phyloP scores from a whole-genome alignment of 495 filamentous ascomycete species.

The Neurospora hispaniola region DNA sequence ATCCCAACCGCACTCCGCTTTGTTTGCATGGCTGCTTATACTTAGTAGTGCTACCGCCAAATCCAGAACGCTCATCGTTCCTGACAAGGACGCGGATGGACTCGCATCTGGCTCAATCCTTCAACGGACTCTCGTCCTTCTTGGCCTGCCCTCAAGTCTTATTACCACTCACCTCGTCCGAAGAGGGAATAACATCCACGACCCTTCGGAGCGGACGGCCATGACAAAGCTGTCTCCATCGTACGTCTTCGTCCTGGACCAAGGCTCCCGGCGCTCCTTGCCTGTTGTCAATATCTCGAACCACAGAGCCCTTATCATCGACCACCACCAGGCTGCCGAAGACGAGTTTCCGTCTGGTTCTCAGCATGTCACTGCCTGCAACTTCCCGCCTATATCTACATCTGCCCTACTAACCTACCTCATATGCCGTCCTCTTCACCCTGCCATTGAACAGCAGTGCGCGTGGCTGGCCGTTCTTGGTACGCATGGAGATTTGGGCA shows the following conservation, averaged over 20 bases:
- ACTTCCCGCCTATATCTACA: constrained; percentile 47
- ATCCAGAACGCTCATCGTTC: constrained; percentile 37
- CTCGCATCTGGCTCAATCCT: constrained; percentile 48
- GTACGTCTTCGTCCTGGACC: constrained; percentile 50
- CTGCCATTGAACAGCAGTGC: constrained; percentile 30
- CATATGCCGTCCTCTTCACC: constrained; percentile 41
- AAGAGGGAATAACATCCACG: constrained; percentile 42
- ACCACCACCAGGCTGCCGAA: constrained; percentile 42
- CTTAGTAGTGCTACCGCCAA: constrained; percentile 9
- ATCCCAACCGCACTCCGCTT: constrained; percentile 3
- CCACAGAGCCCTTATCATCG: constrained; percentile 41
- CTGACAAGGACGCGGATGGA: constrained; percentile 55
- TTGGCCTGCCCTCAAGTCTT: constrained; percentile 35
- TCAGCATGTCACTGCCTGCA: constrained; percentile 40
- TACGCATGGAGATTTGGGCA: constrained; percentile 51
- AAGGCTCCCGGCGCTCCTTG: constrained; percentile 41
- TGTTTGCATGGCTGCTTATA: constrained; percentile 5
- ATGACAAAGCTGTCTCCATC: constrained; percentile 36
- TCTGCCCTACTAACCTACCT: constrained; percentile 46
- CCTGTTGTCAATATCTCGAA: constrained; percentile 30
- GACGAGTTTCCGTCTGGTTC: constrained; percentile 41
- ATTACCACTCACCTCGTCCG: constrained; percentile 41
- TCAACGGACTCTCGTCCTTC: constrained; percentile 38
- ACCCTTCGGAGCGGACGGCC: constrained; percentile 30
- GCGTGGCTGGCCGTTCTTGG: constrained; percentile 47